Evolutionary conservation across 225 moss, liverwort and hornwort species (phyloP).

Genomic region (Straminergon stramineum): DNA sequence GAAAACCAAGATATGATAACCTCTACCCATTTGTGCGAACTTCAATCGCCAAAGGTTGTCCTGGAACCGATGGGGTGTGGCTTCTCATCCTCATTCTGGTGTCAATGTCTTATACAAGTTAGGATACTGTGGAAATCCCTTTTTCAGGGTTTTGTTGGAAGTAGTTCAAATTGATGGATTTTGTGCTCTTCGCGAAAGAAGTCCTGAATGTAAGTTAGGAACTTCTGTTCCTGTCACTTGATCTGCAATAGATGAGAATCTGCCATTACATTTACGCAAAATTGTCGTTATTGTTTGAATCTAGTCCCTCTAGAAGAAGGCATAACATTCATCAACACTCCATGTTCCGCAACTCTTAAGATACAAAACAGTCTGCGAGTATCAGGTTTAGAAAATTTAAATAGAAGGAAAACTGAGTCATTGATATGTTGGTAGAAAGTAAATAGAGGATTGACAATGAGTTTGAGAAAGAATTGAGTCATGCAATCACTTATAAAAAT

Average conservation of each 20-base stretch:
- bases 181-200: background rate
- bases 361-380: background rate
- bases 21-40: background rate
- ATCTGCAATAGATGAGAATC: background rate
- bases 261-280: background rate
- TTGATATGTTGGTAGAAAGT: background rate
- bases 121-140: background rate
- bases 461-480: no score
- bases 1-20: background rate
- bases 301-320: background rate
- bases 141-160: background rate
- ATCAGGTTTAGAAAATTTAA: background rate
- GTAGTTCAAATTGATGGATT: background rate
- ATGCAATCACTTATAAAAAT: no score
- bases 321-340: background rate
- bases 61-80: background rate
- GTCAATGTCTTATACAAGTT: background rate
- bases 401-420: background rate
- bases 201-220: background rate
- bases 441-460: background rate
- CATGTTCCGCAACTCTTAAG: background rate
- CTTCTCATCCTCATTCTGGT: background rate
- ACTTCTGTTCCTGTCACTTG: background rate
- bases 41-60: background rate
- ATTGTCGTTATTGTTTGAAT: background rate